These are phyloP conservation scores for Microglena sp. DNA, from an alignment of 139 green algal genomes.

Conservation along the genomic window DNA sequence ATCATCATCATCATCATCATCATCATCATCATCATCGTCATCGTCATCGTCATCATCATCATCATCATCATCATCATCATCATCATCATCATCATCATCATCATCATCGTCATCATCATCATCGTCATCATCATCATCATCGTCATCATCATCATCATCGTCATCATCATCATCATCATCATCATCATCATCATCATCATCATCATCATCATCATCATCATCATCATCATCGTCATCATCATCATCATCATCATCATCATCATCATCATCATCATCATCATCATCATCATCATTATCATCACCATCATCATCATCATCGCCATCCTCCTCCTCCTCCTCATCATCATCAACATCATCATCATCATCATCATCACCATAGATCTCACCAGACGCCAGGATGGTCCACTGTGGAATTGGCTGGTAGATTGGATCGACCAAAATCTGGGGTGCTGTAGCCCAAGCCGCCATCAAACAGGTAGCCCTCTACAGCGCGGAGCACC, in stretches of 20 bases:
- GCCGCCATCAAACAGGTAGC: too few relatives aligned
- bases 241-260: constrained; percentile 4
- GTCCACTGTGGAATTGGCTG: too few relatives aligned
- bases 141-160: constrained; percentile 1
- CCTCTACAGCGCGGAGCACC: too few relatives aligned
- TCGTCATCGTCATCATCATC: constrained; percentile 1
- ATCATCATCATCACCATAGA: too few relatives aligned
- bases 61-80: constrained; percentile 4
- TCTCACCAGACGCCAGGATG: too few relatives aligned
- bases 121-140: constrained; percentile 3
- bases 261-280: constrained; percentile 13
- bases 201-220: constrained; percentile 4
- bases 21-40: constrained; percentile 2
- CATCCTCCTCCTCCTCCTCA: too few relatives aligned
- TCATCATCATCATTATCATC: constrained; percentile 17
- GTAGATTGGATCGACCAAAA: too few relatives aligned
- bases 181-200: constrained; percentile 4
- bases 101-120: constrained; percentile 2
- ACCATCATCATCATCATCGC: constrained; percentile 7
- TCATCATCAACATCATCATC: too few relatives aligned
- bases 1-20: constrained; percentile 4
- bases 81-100: constrained; percentile 4
- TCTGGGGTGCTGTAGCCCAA: too few relatives aligned
- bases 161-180: constrained; percentile 4
- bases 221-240: constrained; percentile 2